Evolutionary conservation across 1,284 basidiomycete species (phyloP).

Genomic region (Heterobasidion irregulare): DNA sequence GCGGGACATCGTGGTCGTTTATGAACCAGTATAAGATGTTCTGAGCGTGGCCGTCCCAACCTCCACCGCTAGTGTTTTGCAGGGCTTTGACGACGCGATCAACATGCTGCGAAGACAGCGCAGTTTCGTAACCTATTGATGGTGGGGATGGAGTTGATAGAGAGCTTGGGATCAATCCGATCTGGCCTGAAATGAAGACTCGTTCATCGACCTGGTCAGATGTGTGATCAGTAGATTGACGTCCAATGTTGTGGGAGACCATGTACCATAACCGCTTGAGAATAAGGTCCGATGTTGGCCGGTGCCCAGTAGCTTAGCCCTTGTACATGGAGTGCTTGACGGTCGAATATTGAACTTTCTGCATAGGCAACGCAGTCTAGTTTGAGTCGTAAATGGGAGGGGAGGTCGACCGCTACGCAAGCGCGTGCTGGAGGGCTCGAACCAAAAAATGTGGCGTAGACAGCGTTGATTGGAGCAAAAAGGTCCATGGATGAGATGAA

Average conservation of each 20-base stretch:
- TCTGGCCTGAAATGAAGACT: constrained; percentile 90
- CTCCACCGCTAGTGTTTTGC: constrained; percentile 41
- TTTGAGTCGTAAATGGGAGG: constrained; percentile 44
- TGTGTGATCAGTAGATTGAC: not conserved
- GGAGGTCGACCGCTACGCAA: constrained; percentile 77
- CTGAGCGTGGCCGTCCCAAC: constrained; percentile 59
- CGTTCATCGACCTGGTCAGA: constrained; percentile 54
- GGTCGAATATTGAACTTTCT: constrained; percentile 28
- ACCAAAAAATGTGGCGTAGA: constrained; percentile 82
- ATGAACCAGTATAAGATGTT: constrained; percentile 60
- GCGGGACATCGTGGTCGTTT: constrained; percentile 28
- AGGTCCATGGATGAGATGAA: constrained; percentile 76
- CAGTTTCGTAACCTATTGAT: constrained; percentile 56
- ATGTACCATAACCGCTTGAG: constrained; percentile 76
- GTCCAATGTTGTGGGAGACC: not conserved
- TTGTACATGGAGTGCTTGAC: constrained; percentile 88
- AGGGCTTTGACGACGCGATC: constrained; percentile 58
- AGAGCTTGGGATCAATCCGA: constrained; percentile 77
- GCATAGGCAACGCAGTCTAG: constrained; percentile 74
- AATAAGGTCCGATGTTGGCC: constrained; percentile 98
- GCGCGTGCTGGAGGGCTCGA: constrained; percentile 89
- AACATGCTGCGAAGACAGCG: constrained; percentile 79
- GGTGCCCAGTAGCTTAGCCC: constrained; percentile 97
- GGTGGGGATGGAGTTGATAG: constrained; percentile 59
- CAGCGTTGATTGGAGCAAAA: constrained; percentile 69